These are phyloP conservation scores for Cercospora canescens DNA, from an alignment of 2,329 filamentous ascomycete species.

Conservation along the genomic window DNA sequence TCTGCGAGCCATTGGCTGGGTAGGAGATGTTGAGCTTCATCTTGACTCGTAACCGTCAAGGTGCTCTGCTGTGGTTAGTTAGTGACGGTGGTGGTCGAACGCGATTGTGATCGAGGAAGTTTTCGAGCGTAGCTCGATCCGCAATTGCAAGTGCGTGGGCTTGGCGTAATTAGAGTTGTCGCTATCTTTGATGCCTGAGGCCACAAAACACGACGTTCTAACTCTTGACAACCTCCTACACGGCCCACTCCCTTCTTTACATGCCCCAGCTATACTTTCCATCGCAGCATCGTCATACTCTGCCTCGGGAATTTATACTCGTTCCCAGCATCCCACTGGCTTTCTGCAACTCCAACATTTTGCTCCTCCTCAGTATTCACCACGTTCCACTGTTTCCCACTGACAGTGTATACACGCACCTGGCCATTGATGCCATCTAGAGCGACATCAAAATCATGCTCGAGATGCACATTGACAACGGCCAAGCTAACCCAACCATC, in stretches of 20 bases:
- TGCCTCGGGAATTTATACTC: conserved; percentile 67
- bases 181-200: neutral
- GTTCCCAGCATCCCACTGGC: conserved; percentile 63
- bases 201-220: neutral
- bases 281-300: conserved; percentile 67
- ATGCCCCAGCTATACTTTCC: conserved; percentile 40
- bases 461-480: conserved; percentile 70
- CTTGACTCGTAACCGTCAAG: conserved; percentile 31
- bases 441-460: conserved; percentile 58
- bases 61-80: conserved; percentile 20
- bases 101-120: conserved; percentile 11
- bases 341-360: conserved; percentile 62
- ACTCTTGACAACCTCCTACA: neutral
- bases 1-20: conserved; percentile 99
- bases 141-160: conserved; percentile 5
- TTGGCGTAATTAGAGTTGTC: conserved; percentile 1
- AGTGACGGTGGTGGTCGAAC: conserved; percentile 13
- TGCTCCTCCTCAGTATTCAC: conserved; percentile 65
- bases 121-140: neutral
- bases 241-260: neutral
- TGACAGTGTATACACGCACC: conserved; percentile 64
- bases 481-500: conserved; percentile 65
- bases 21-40: conserved; percentile 82
- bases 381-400: conserved; percentile 56
- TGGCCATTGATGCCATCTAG: conserved; percentile 54